Evolutionary conservation across 306 rosid species (phyloP).

Genomic region (Cicer bijugum): DNA sequence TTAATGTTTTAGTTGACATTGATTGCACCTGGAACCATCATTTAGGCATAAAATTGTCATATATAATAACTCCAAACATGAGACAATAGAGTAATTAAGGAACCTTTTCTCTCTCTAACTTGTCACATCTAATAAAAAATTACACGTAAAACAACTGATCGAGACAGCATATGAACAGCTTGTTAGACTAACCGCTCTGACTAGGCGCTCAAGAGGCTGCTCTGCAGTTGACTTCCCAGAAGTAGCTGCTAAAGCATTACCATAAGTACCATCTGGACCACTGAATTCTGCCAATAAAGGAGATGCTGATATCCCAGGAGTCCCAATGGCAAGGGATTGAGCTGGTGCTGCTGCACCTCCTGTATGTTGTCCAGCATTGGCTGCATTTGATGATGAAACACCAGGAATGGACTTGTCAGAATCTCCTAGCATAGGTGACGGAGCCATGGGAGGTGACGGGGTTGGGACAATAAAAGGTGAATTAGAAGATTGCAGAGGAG

Average conservation of each 20-base stretch:
- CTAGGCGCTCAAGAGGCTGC: constrained; percentile 84
- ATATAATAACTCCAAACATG: constrained; percentile 32
- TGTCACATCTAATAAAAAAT: constrained; percentile 17
- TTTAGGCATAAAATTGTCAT: constrained; percentile 39
- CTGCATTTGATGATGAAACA: constrained; percentile 67
- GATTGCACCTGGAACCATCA: constrained; percentile 75
- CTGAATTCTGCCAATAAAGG: constrained; percentile 93
- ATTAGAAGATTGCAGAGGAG: constrained; percentile 81
- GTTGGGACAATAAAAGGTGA: constrained; percentile 84
- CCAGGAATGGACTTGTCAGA: constrained; percentile 72
- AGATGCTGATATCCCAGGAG: constrained; percentile 98
- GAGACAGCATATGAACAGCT: constrained; percentile 23
- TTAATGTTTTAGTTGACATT: constrained; percentile 65
- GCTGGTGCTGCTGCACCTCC: constrained; percentile 59
- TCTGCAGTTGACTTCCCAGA: constrained; percentile 74
- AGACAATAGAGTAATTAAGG: constrained; percentile 21
- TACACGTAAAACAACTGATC: constrained; percentile 8
- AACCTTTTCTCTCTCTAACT: constrained; percentile 27
- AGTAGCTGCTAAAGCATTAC: constrained; percentile 59
- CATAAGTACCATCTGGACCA: constrained; percentile 64
- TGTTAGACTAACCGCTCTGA: constrained; percentile 70
- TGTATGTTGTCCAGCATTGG: constrained; percentile 71
- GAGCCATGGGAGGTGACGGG: constrained; percentile 90
- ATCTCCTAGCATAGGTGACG: constrained; percentile 83
- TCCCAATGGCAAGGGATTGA: constrained; percentile 91